Percentiles rank a stretch among this genome's conserved stretches.
Evolutionary conservation across 164 flowering plant genomes (phyloP).

Genomic region (Nelumbo lutea): DNA sequence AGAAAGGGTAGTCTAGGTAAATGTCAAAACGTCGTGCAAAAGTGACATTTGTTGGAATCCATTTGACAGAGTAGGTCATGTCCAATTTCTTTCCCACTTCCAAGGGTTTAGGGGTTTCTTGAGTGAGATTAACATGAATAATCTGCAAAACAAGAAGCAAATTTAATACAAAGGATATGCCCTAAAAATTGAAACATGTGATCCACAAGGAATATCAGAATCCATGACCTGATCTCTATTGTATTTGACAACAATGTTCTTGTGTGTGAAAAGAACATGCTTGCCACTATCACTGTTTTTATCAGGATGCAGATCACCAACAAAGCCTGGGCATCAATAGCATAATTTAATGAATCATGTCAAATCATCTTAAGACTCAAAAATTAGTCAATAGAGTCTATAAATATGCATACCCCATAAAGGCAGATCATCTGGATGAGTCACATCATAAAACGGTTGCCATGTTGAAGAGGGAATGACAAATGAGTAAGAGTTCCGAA

Average conservation of each 20-base stretch:
- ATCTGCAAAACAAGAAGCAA: constrained; percentile 46
- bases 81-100: constrained; percentile 72
- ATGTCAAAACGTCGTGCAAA: constrained; percentile 97
- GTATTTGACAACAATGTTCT: constrained; percentile 60
- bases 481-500: too few species aligned
- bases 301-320: constrained; percentile 81
- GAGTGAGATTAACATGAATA: constrained; percentile 90
- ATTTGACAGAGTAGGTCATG: constrained; percentile 82
- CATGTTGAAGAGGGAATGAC: not conserved
- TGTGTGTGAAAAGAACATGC: constrained; percentile 78
- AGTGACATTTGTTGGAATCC: constrained; percentile 66
- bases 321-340: constrained; percentile 48
- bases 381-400: not conserved
- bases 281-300: constrained; percentile 55
- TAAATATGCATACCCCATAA: constrained; percentile 55
- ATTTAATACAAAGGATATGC: not conserved
- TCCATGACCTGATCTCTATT: constrained; percentile 76
- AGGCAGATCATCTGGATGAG: constrained; percentile 65
- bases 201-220: not conserved
- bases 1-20: constrained; percentile 94
- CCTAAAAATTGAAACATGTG: not conserved
- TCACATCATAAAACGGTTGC: constrained; percentile 3
- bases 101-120: constrained; percentile 67
- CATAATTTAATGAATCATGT: too few species aligned
- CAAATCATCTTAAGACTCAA: not conserved